Base-by-base conservation (phyloP, 1,284 basidiomycete species). In the Golubevia sp. region DNA sequence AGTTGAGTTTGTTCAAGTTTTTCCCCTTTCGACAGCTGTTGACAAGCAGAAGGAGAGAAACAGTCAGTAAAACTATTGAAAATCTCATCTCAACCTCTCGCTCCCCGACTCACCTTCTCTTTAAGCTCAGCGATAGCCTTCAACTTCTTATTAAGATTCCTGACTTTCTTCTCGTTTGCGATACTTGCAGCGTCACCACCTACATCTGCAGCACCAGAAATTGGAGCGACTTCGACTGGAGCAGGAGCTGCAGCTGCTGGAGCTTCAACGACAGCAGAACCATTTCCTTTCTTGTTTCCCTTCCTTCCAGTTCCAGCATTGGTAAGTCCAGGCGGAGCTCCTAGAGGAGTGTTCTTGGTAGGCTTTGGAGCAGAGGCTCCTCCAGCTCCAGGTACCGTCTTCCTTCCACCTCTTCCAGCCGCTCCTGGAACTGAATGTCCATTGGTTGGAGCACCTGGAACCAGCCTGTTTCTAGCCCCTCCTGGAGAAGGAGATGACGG, bases 71-170 rank as follows among this genome's bases (percentile, higher is more conserved):
- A 5, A 11, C n/a, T n/a, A n/a, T n/a, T n/a, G n/a, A n/a, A n/a
- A n/a, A n/a, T n/a, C n/a, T n/a, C n/a, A n/a, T n/a, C n/a, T n/a
- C n/a, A n/a, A n/a, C n/a, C 30, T 5, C 30, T 34, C 30, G 4
- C 30, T 34, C 11, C 30, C 30, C 5, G 30, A 34, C 30, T 34
- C 30, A 34, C 30, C 38, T 73, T 67, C 63, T 79, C 61, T 70
- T 83, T 83, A 49, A 83, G 62, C 62, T 83, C 79, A 61, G 81
- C 76, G 59, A 83, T 83, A 26, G 80, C 80, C 65, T 83, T 70
- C 63, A 93, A 92, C 90, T 97, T 96, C 88, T 97, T 97, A 80
- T 89, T 93, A 81, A 97, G 77, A 84, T 96, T 97, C 71, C 95
- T 66, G 21, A 80, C 59, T 64, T 74, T 76, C 62, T 83, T 83